Conservation (phyloP, 2,329 filamentous ascomycete species). For the Boeremia lycopersici region DNA sequence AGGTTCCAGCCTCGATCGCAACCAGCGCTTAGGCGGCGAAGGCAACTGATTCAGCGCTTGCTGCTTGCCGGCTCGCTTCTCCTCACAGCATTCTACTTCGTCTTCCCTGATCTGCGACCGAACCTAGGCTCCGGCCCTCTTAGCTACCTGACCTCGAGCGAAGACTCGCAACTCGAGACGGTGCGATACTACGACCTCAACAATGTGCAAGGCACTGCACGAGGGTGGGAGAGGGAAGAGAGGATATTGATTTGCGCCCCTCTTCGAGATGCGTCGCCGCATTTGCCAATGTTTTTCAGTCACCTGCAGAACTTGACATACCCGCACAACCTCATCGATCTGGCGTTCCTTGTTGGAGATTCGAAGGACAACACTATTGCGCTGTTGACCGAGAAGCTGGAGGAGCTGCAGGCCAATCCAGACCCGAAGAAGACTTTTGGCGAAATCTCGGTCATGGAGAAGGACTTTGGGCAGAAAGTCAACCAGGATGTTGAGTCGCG, state of each 20-base stretch:
- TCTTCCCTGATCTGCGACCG: slow-evolving; percentile 77
- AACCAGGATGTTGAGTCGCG: slow-evolving; percentile 97
- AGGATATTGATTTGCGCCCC: slow-evolving; percentile 94
- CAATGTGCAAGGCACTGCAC: slow-evolving; percentile 86
- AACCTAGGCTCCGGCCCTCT: slow-evolving; percentile 67
- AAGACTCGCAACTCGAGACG: slow-evolving; percentile 84
- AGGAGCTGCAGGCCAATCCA: slow-evolving; percentile 77
- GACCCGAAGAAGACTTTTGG: slow-evolving; percentile 85
- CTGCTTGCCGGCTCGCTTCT: slow-evolving; percentile 62
- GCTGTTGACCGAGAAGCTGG: slow-evolving; percentile 75
- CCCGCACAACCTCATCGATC: slow-evolving; percentile 92
- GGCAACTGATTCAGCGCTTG: slow-evolving; percentile 73
- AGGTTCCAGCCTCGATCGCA: slow-evolving; percentile 87
- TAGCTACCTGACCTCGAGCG: slow-evolving; percentile 69
- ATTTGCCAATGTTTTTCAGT: slow-evolving; percentile 98
- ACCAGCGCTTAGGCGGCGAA: slow-evolving; percentile 73
- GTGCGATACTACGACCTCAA: slow-evolving; percentile 96
- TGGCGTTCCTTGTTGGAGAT: slow-evolving; percentile 96
- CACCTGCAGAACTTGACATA: slow-evolving; percentile 97
- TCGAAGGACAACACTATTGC: slow-evolving; percentile 89
- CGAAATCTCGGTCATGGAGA: slow-evolving; percentile 97
- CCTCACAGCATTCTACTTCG: slow-evolving; percentile 67
- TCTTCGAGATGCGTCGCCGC: slow-evolving; percentile 86
- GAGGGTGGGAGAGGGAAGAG: slow-evolving; percentile 96
- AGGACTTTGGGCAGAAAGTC: slow-evolving; percentile 98